phyloP scores from a whole-genome alignment of 2,329 filamentous ascomycete species.

The Clonostachys solani region DNA sequence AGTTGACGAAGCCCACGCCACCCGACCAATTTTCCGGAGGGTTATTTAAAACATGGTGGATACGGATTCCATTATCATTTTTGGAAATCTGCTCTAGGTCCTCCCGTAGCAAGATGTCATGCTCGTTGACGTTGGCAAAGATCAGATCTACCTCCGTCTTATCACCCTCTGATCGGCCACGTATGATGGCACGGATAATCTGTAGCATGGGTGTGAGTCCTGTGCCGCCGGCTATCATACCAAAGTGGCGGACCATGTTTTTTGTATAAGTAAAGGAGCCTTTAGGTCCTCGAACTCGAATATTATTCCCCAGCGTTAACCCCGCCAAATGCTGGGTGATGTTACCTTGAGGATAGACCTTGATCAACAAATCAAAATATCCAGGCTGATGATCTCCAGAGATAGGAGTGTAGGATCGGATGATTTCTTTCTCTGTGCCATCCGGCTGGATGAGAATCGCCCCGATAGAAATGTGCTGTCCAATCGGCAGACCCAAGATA shows the following conservation, averaged over 20 bases:
- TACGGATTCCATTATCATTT: conserved; percentile 75
- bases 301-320: conserved; percentile 77
- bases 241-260: conserved; percentile 94
- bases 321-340: conserved; percentile 90
- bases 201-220: conserved; percentile 99
- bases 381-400: conserved; percentile 85
- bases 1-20: conserved; percentile 89
- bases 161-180: conserved; percentile 74
- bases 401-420: conserved; percentile 90
- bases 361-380: conserved; percentile 94
- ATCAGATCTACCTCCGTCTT: conserved; percentile 89
- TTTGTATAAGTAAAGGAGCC: conserved; percentile 96
- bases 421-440: conserved; percentile 75
- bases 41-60: conserved; percentile 96
- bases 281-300: conserved; percentile 92
- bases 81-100: conserved; percentile 77
- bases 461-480: conserved; percentile 96
- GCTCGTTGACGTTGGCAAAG: conserved; percentile 90
- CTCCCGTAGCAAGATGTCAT: conserved; percentile 91
- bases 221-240: conserved; percentile 96
- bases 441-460: conserved; percentile 65
- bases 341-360: conserved; percentile 95
- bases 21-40: conserved; percentile 88
- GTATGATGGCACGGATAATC: conserved; percentile 84
- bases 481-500: conserved; percentile 94